These are phyloP conservation scores for Macadamia integrifolia DNA, from an alignment of 164 flowering plant species.

Conservation along the genomic window DNA sequence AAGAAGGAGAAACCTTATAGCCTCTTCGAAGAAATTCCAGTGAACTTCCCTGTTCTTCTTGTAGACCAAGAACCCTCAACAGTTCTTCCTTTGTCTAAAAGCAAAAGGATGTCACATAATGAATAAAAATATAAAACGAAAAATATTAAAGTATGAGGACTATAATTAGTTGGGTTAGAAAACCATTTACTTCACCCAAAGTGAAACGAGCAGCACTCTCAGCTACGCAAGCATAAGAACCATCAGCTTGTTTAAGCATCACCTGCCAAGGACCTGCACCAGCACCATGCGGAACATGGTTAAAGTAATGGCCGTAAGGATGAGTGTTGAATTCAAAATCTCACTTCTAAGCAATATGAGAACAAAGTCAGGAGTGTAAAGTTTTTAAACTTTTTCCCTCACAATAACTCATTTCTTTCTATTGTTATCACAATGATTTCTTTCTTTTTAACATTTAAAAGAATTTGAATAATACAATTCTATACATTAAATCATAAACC, in stretches of 20 bases:
- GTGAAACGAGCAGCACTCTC: conserved; percentile 91
- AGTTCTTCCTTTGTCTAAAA: conserved; percentile 90
- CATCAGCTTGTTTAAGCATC: conserved; percentile 93
- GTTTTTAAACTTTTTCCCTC: too few species aligned
- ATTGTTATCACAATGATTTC: too few species aligned
- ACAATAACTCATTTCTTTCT: too few species aligned
- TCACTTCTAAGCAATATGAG: too few species aligned
- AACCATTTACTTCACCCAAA: conserved; percentile 66
- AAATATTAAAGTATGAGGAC: neutral
- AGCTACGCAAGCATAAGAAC: conserved; percentile 86
- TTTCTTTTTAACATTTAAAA: too few species aligned
- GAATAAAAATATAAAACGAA: neutral
- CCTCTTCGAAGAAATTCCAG: conserved; percentile 88
- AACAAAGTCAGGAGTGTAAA: too few species aligned
- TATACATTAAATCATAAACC: too few species aligned
- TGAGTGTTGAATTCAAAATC: neutral
- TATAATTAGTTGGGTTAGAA: neutral
- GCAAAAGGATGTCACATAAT: neutral
- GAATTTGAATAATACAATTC: too few species aligned
- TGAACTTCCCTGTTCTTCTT: conserved; percentile 95
- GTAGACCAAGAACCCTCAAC: conserved; percentile 83
- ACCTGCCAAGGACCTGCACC: conserved; percentile 98
- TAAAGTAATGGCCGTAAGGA: neutral
- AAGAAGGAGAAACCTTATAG: conserved; percentile 59
- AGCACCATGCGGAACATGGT: conserved; percentile 1